phyloP scores from a whole-genome alignment of 1,284 basidiomycete genomes.

The Microstroma glucosiphilum region DNA sequence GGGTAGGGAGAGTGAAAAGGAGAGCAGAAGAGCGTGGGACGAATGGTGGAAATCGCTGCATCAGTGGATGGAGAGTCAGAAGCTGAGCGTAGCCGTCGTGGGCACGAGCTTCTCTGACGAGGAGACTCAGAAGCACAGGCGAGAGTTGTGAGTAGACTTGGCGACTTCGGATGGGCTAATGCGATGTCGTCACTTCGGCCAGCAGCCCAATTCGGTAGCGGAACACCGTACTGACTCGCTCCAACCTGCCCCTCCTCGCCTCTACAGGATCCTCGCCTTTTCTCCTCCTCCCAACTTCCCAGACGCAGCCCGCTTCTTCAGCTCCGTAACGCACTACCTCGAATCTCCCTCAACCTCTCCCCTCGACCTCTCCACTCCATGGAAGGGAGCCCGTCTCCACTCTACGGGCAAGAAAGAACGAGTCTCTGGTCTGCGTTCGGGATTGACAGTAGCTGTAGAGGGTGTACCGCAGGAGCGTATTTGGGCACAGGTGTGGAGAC shows the following conservation, averaged over 20 bases:
- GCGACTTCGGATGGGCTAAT: neutral
- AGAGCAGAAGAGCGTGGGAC: constrained; percentile 28
- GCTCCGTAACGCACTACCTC: constrained; percentile 19
- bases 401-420: constrained; percentile 30
- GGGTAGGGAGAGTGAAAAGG: constrained; percentile 13
- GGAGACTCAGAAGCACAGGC: constrained; percentile 29
- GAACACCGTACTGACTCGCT: neutral
- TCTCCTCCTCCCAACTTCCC: constrained; percentile 4
- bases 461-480: constrained; percentile 15
- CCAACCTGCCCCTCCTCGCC: neutral
- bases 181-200: neutral
- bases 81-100: constrained; percentile 34
- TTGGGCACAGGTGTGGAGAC: constrained; percentile 33
- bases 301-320: constrained; percentile 16
- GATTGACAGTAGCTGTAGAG: constrained; percentile 29
- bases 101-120: constrained; percentile 30
- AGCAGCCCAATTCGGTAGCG: constrained; percentile 4
- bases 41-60: constrained; percentile 31
- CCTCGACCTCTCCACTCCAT: constrained; percentile 28
- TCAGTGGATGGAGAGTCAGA: constrained; percentile 30
- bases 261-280: neutral
- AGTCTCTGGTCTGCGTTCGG: constrained; percentile 21
- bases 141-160: constrained; percentile 22
- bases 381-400: constrained; percentile 33
- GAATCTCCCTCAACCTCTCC: constrained; percentile 19